Evolutionary conservation across 164 flowering plant genomes (phyloP), one percentile per base, ranked within the genome.

Genomic region (Tetracentron sinense): DNA sequence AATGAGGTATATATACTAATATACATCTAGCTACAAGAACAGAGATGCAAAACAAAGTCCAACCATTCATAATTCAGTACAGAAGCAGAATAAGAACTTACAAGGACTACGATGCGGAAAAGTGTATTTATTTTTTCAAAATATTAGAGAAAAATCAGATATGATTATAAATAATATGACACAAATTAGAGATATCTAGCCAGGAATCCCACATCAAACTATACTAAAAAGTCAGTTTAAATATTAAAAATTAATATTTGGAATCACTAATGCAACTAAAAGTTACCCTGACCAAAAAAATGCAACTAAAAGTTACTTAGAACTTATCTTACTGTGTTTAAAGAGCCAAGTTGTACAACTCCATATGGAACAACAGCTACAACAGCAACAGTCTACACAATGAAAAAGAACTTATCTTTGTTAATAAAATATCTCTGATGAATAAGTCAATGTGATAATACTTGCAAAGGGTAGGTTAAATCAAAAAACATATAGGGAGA

Each of bases 341-440:
- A 48, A 58, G 96, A 87, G 51, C 93, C 96, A 69, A 87, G 91
- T 72, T 87, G 91, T 49, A 89, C 78, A 71, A 87, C 96, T 63
- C 93, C 93, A 72, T 74, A 77, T 25, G 96, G 96, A 66, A 75
- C 77, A 61, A 83, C 89, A 72, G 91, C 80, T 42, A 82, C 84
- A 65, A 84, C 79, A 67, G 75, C 81, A 72, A 81, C 69, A 19
- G 96, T 87, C 96, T 89, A 68, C 76, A 80, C 6, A 67, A 33
- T 8, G 33, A 33, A 57, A 42, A 11, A 42, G 19, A 53, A 51
- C 46, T 10, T 17, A 19, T 14, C 14, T 17, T 17, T 2, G 17
- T 42, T 19, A 61, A 58, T 44, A 52, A 26, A 42, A 8, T 19
- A 46, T 20, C 20, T 51, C 20, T 12, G 4, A 19, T 33, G 27